Conservation (phyloP, 1,284 basidiomycete species). For the Flammula alnicola region DNA sequence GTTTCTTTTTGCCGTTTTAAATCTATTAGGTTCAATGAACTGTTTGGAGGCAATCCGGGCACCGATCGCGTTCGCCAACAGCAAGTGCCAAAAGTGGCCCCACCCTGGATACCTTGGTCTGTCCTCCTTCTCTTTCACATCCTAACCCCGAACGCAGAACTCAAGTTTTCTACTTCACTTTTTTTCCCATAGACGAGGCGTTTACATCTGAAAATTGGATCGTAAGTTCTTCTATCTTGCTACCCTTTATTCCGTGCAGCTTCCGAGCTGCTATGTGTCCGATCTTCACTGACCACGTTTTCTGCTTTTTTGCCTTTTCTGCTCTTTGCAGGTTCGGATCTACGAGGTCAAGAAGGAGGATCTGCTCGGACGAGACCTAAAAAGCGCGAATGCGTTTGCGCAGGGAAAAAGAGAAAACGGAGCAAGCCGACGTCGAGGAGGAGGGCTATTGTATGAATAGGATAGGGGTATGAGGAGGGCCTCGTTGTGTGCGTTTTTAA, state of each 20-base stretch:
- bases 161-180: constrained; percentile 3
- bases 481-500: background rate
- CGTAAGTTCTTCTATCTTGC: constrained; percentile 49
- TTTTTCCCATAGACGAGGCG: constrained; percentile 73
- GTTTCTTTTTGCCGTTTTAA: too few species aligned
- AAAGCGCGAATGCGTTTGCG: constrained; percentile 85
- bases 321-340: constrained; percentile 79
- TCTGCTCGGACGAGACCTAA: constrained; percentile 84
- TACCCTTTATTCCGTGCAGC: background rate
- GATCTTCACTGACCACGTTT: constrained; percentile 5
- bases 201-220: constrained; percentile 99
- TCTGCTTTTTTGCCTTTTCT: constrained; percentile 7
- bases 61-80: constrained; percentile 87
- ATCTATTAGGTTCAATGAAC: constrained; percentile 76
- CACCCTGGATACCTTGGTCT: constrained; percentile 85
- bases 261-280: too few species aligned
- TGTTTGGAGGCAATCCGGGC: constrained; percentile 79
- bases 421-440: constrained; percentile 67
- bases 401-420: constrained; percentile 88
- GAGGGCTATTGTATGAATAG: constrained; percentile 43
- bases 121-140: constrained; percentile 29
- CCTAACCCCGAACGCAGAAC: constrained; percentile 15
- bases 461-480: too few species aligned
- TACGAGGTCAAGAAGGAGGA: constrained; percentile 98
- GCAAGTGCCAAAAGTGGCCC: constrained; percentile 78